phyloP scores from a whole-genome alignment of 306 rosid genomes.

The Cicer bijugum region DNA sequence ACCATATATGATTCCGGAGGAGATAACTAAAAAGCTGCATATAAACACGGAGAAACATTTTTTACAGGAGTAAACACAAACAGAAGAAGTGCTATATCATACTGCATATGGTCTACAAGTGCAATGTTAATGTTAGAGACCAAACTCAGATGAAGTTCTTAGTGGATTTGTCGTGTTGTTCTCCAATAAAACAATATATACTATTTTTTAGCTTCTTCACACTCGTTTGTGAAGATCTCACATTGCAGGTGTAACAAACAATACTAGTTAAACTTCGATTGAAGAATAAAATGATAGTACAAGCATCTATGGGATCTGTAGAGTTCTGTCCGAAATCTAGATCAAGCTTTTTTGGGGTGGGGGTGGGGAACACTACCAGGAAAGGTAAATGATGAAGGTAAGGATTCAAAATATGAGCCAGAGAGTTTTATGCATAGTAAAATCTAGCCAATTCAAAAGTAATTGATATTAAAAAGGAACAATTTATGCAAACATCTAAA shows the following conservation, averaged over 20 bases:
- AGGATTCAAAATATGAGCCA: background rate
- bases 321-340: slow-evolving; percentile 3
- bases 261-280: background rate
- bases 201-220: background rate
- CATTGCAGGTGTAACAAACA: background rate
- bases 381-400: background rate
- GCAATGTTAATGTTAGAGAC: slow-evolving; percentile 11
- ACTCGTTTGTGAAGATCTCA: background rate
- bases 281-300: slow-evolving; percentile 1
- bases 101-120: background rate
- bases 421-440: background rate
- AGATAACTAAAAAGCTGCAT: slow-evolving; percentile 75
- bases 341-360: background rate
- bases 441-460: background rate
- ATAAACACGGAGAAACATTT: background rate
- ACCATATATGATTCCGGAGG: slow-evolving; percentile 76
- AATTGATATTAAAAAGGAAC: too few species aligned
- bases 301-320: background rate
- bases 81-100: background rate
- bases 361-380: background rate
- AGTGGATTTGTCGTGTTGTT: background rate
- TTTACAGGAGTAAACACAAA: background rate
- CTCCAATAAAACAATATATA: background rate
- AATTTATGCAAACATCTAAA: too few species aligned
- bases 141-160: background rate